Evolutionary conservation across 1,284 basidiomycete species (phyloP).

Genomic region (Boletus albobrunnescens): DNA sequence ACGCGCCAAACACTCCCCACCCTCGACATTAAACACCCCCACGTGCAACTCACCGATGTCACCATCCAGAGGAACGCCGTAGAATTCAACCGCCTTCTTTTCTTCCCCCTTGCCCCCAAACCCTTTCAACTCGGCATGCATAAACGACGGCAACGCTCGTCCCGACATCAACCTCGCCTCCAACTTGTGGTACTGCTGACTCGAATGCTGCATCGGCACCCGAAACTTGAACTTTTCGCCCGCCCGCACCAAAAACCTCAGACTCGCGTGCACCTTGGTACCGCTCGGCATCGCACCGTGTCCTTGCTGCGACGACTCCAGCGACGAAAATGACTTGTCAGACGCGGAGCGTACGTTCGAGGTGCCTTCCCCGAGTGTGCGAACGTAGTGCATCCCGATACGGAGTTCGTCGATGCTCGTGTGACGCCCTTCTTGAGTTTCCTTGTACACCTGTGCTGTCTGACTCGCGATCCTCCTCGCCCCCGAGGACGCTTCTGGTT

Average conservation of each 20-base stretch:
- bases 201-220: slow-evolving; percentile 38
- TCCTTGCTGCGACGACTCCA: slow-evolving; percentile 52
- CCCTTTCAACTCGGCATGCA: slow-evolving; percentile 50
- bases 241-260: slow-evolving; percentile 48
- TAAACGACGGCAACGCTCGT: slow-evolving; percentile 51
- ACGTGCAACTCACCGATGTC: slow-evolving; percentile 57
- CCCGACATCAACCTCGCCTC: slow-evolving; percentile 52
- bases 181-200: slow-evolving; percentile 33
- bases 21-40: slow-evolving; percentile 51
- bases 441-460: slow-evolving; percentile 54
- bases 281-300: slow-evolving; percentile 29
- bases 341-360: slow-evolving; percentile 42
- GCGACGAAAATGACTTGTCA: slow-evolving; percentile 51
- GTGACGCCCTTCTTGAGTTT: slow-evolving; percentile 31
- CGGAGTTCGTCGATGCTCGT: slow-evolving; percentile 54
- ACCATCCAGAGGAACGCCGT: slow-evolving; percentile 47
- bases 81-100: slow-evolving; percentile 52
- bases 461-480: slow-evolving; percentile 58
- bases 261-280: slow-evolving; percentile 19
- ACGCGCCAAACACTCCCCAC: slow-evolving; percentile 49
- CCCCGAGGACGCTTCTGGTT: slow-evolving; percentile 23
- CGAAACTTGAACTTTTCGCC: slow-evolving; percentile 63
- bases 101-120: slow-evolving; percentile 32
- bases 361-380: slow-evolving; percentile 56
- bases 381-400: slow-evolving; percentile 66